Base-by-base conservation (phyloP, 2,329 filamentous ascomycete species). In the Ascochyta viciae-villosae region DNA sequence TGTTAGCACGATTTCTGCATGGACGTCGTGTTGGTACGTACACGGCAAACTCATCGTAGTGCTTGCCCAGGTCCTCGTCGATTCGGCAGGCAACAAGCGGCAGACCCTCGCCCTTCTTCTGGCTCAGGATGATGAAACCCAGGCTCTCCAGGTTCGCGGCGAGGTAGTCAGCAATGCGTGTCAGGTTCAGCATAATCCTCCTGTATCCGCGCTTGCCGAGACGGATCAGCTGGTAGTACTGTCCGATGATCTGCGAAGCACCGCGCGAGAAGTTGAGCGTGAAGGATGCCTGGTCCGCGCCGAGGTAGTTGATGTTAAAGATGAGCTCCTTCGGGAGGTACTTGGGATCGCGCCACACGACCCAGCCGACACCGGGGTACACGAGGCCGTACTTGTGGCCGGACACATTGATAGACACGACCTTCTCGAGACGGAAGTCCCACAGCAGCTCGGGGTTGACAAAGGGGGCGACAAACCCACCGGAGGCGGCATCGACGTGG, bases 301-400 rank as follows among this genome's bases (percentile, higher is more conserved):
- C 94, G 6, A 97, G 89, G 79, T 98, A 98, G 84, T 97, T 97
- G 85, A 98, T 97, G 83, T 96, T 97, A 86, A 98, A 98, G 68
- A 98, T 92, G 22, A 97, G 87, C 71, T 97, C 93, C 73, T 94
- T 84, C 7, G 94, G 94, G 3, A 72, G 64, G 50, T 67, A 72
- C 54, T 65, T 95, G 89, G 46, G 91, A 85, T 35, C 85, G 43
- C 93, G 87, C 92, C 93, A 97, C 63, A 97, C 82, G 10, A 94
- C 87, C 94, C 94, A 98, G 55, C 94, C 94, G 13, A 98, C 91
- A 75, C 94, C 93, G 0, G 93, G 93, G 74, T 97, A 96, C 0
- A 81, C 83, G 46, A 86, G 77, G 15, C 88, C 87, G 64, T 89
- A 88, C 81, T 97, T 97, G 83, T 97, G 94, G 16, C 94, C 94